Evolutionary conservation across 192 early-diverging fungal species (phyloP), one percentile per base, ranked within the genome.

Genomic region (Mortierella claussenii): DNA sequence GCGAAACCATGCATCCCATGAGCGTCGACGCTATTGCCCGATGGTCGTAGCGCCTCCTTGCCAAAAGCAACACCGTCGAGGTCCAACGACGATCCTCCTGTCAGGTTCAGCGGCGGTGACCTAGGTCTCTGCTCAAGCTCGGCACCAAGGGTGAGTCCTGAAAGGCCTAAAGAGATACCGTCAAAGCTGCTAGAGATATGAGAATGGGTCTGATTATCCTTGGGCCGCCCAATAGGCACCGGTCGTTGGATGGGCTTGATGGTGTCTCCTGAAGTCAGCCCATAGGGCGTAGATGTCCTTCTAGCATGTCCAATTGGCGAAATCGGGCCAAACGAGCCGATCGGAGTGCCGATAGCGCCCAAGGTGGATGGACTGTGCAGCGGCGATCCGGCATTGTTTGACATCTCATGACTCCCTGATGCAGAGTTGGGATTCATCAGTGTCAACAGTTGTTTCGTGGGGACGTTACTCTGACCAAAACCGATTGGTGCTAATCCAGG

Each of bases 181-280:
- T 76, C 64, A 42, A 76, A 67, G 28, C 63, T 66, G 17, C 34
- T 66, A 3, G 73, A 53, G 18, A 66, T 65, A 13, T 53, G 32
- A 9, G 60, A 36, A 18, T 56, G 54, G 3, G 34, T 34, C 15
- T 48, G 34, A 32, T 27, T 27, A 27, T 76, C 73, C 34, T 76
- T 76, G 15, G 80, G 80, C 31, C 80, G 52, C 32, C 78, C 75
- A 40, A 83, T 83, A 26, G 81, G 81, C 8, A 65, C 65, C 11
- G 82, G 82, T 32, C 79, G 45, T 24, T 79, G 78, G 44, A 83
- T 69, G n/a, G 71, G 68, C 45, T 83, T 83, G 46, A 69, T 62
- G 20, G 61, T 24, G 26, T 78, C 67, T 1, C 36, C 21, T 24
- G 55, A 32, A 15, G 48, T 66, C 12, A 59, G 54, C 7, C 79